Base-by-base conservation (phyloP, 768 basidiomycete genomes). In the Podaxis sp. region DNA sequence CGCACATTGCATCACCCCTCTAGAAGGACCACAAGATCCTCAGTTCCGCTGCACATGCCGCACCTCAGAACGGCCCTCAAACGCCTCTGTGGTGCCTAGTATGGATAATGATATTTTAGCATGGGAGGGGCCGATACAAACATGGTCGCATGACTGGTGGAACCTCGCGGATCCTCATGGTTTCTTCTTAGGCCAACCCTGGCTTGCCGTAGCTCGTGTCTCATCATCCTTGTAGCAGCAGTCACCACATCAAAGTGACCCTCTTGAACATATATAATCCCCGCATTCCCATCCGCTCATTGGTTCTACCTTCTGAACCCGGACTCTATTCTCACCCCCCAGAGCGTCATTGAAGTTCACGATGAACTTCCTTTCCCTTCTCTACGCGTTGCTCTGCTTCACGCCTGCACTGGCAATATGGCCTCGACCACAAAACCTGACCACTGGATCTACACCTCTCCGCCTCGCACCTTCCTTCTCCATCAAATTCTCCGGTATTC, bases 401-500 rank as follows among this genome's bases (percentile, higher is more conserved):
- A 59, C 67, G 2, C 66, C 68, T 10, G 61, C 66, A 5, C 50
- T 64, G 10, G 76, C 75, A 4, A 63, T 79, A 25, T 79, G 77
- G 77, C 77, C 77, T 28, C 63, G 68, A 18, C 77, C 75, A 65
- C 78, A 70, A n/a, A 76, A 79, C 18, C 66, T 80, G 36, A 71
- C 75, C 1, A 81, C 76, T 0, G 80, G 81, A 13, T 69, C 65
- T 3, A 73, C 74, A 1, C 67, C 75, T 3, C 71, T 78, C 35
- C 70, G 72, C 38, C 74, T 79, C 38, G 67, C 74, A 11, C 57
- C 68, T 21, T 65, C 69, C 38, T 77, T 78, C 61, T 67, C 75
- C 11, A 75, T 82, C 61, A 71, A 72, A 9, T 74, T 87, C 53
- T 73, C 82, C 28, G 70, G 73, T 27, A 64, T 84, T 37, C 61